Base-by-base conservation (phyloP, 1,139 yeast genomes). In the Arxiozyma slooffiae region DNA sequence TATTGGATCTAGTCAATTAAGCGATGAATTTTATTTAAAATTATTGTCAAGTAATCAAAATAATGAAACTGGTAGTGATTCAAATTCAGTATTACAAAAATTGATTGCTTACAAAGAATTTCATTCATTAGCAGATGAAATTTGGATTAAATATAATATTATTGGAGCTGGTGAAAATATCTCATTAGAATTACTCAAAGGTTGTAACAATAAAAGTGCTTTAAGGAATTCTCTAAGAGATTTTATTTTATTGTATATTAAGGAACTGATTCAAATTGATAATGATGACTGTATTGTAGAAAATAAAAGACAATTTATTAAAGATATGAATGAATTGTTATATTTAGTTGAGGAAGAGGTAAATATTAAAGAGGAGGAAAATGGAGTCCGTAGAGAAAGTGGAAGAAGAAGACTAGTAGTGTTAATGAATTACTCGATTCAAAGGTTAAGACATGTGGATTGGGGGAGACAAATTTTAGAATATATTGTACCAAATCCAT, bases 401-500 rank as follows among this genome's bases (percentile, higher is more conserved):
- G 24, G 44, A 41, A 11, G 26, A 17, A 41, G 37, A 40, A 23
- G 5, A n/a, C 14, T 30, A n/a, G 14, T 16, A n/a, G 4, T 11
- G n/a, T 30, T 30, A 30, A 30, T 30, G 36, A 30, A 30, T 11
- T 4, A 30, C 14, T 30, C n/a, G 7, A 30, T 30, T 30, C n/a
- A 30, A n/a, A 30, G 36, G 7, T 30, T 30, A 18, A 39, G 26
- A 7, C 8, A 41, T 41, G 24, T 23, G 16, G 17, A 41, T 26
- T 26, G 36, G 44, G 44, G 38, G 22, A 41, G 44, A 41, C 36
- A 41, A 41, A 4, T 41, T 7, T 43, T 47, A 39, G 42, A 41
- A 17, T 47, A 50, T 22, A 46, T 62, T 34, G 57, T 62, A 3
- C 63, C 67, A 16, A 54, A 62, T 47, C 62, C 64, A 30, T 23